Evolutionary conservation across 2,329 filamentous ascomycete genomes (phyloP).

Genomic region (Tolypocladium tundrense): DNA sequence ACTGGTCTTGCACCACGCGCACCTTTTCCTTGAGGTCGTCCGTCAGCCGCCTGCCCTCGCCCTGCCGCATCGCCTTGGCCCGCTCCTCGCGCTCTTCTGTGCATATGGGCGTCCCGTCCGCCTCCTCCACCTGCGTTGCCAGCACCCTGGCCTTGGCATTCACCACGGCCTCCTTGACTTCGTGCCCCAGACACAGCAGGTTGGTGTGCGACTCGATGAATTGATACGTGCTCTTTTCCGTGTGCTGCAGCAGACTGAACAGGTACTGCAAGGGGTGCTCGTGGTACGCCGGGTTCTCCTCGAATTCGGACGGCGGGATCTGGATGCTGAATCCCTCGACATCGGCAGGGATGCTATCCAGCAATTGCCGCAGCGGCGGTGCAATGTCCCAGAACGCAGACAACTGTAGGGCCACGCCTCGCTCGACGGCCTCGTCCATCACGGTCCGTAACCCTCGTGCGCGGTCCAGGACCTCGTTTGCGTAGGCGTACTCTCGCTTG

Average conservation of each 20-base stretch:
- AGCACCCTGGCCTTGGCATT: conserved; percentile 56
- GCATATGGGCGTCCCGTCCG: conserved; percentile 19
- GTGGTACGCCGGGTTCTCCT: conserved; percentile 76
- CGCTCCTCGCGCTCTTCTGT: conserved; percentile 24
- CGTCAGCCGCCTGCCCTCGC: conserved; percentile 63
- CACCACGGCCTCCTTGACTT: conserved; percentile 74
- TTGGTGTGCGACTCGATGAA: conserved; percentile 96
- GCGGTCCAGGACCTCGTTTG: conserved; percentile 61
- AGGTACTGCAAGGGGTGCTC: conserved; percentile 83
- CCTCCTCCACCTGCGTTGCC: conserved; percentile 49
- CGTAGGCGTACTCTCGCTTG: conserved; percentile 60
- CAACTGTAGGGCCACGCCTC: conserved; percentile 83
- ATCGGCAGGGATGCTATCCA: conserved; percentile 65
- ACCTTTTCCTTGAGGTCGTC: conserved; percentile 91
- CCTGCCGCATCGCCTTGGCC: conserved; percentile 46
- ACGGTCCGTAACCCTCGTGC: conserved; percentile 67
- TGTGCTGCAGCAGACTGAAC: conserved; percentile 72
- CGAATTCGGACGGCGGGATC: conserved; percentile 69
- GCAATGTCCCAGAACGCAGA: conserved; percentile 98
- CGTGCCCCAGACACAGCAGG: conserved; percentile 78
- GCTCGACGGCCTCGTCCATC: conserved; percentile 74
- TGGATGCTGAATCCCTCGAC: conserved; percentile 56
- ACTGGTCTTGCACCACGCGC: conserved; percentile 79
- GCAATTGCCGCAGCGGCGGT: conserved; percentile 64
- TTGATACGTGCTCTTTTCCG: conserved; percentile 88